phyloP scores from a whole-genome alignment of 1,284 basidiomycete species.

The Ustilago crameri region DNA sequence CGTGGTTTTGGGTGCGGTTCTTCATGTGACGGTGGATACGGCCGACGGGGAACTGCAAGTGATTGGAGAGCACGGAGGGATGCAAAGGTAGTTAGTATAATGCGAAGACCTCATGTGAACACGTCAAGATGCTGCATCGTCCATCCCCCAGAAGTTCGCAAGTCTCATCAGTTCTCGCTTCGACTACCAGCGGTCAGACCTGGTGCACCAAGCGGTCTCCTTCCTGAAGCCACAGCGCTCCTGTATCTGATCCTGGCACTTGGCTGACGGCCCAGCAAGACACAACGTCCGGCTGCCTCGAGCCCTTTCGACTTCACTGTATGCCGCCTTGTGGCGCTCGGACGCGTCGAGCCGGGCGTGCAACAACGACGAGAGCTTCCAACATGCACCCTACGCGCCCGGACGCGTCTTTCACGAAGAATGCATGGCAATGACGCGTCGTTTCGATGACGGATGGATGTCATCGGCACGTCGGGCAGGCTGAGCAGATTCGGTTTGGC shows the following conservation, averaged over 20 bases:
- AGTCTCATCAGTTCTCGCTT: too few relatives aligned
- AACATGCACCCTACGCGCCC: neutral
- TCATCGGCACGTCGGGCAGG: neutral
- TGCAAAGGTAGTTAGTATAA: constrained; percentile 9
- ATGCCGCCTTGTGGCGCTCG: neutral
- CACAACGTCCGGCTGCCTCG: too few relatives aligned
- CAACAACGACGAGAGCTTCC: neutral
- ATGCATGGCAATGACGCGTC: constrained; percentile 7
- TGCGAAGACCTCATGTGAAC: neutral
- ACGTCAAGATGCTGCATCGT: too few relatives aligned
- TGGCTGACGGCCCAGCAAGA: neutral
- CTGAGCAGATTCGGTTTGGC: neutral
- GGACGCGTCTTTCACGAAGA: neutral
- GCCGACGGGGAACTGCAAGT: constrained; percentile 82
- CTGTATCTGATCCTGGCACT: neutral
- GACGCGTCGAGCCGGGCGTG: constrained; percentile 8
- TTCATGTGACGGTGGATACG: constrained; percentile 96
- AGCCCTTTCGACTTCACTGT: neutral
- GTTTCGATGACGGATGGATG: constrained; percentile 10
- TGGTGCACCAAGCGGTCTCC: neutral
- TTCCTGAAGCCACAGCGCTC: too few relatives aligned
- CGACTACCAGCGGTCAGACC: neutral
- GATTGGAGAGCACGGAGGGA: neutral
- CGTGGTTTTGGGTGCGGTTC: constrained; percentile 89
- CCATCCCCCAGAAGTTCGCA: too few relatives aligned